Percentiles rank a stretch among this genome's conserved stretches.
phyloP scores from a whole-genome alignment of 371 early-diverging fungal species.

The Mortierella sp. region DNA sequence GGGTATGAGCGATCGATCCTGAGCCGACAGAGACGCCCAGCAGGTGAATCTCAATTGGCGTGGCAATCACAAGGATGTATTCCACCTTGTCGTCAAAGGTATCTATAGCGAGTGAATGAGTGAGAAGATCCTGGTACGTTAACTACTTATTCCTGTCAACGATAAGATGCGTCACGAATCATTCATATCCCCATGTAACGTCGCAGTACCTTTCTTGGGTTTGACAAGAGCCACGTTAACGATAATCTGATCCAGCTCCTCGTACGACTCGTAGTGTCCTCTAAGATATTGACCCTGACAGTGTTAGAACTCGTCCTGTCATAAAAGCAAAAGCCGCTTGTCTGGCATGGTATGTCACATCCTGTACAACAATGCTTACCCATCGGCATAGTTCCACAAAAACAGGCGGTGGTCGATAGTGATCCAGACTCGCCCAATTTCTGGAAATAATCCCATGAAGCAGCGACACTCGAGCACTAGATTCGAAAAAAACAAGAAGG shows the following conservation, averaged over 20 bases:
- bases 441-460: constrained; percentile 92
- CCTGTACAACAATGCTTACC: constrained; percentile 48
- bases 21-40: constrained; percentile 73
- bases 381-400: constrained; percentile 88
- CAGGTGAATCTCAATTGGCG: constrained; percentile 84
- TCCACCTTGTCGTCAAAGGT: constrained; percentile 86
- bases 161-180: neutral
- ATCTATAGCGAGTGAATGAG: constrained; percentile 45
- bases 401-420: constrained; percentile 88
- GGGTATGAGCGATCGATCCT: constrained; percentile 59
- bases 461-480: constrained; percentile 77
- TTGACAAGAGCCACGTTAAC: constrained; percentile 83
- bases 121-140: neutral
- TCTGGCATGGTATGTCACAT: neutral
- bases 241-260: constrained; percentile 89
- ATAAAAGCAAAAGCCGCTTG: neutral
- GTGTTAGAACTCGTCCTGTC: neutral
- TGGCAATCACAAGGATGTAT: constrained; percentile 89
- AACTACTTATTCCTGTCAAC: neutral
- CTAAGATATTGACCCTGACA: constrained; percentile 32
- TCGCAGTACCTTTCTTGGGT: constrained; percentile 70
- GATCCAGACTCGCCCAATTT: constrained; percentile 91
- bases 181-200: neutral
- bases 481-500: neutral
- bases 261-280: constrained; percentile 76